phyloP scores from a whole-genome alignment of 129 eudicot genomes.

The Deinandra increscens region DNA sequence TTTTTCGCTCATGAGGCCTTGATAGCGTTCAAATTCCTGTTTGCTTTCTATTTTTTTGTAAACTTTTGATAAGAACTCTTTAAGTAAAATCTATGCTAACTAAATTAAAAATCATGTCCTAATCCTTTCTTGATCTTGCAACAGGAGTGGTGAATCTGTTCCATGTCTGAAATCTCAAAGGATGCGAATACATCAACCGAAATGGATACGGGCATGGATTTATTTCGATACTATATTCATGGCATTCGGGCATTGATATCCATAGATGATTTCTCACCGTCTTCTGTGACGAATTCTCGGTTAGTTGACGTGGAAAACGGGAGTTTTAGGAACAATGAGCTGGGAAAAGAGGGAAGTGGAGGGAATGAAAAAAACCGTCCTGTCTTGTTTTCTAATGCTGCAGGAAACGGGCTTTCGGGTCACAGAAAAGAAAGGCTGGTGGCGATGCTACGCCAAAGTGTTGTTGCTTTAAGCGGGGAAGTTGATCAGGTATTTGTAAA shows the following conservation, averaged over 20 bases:
- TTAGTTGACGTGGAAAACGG: conserved; percentile 20
- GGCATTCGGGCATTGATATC: conserved; percentile 51
- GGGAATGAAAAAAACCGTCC: conserved; percentile 18
- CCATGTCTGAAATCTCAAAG: conserved; percentile 42
- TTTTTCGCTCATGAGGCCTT: too few relatives aligned
- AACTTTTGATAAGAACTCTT: too few relatives aligned
- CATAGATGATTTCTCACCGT: conserved; percentile 39
- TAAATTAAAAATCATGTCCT: neutral
- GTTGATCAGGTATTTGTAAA: conserved; percentile 62
- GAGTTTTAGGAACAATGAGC: conserved; percentile 19
- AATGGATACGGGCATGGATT: conserved; percentile 50
- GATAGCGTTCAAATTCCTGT: too few relatives aligned
- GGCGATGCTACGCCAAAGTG: conserved; percentile 51
- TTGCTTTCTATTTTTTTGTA: too few relatives aligned
- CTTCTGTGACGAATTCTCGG: conserved; percentile 21
- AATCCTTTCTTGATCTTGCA: neutral
- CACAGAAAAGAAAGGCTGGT: conserved; percentile 47
- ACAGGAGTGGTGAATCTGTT: conserved; percentile 12
- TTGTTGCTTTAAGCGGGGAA: conserved; percentile 50
- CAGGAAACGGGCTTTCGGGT: conserved; percentile 46
- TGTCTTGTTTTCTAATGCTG: conserved; percentile 41
- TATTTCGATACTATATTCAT: conserved; percentile 53
- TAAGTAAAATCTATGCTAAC: too few relatives aligned
- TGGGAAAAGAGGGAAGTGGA: neutral
- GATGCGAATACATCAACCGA: conserved; percentile 30